Base-by-base conservation (phyloP, 2,329 filamentous ascomycete genomes). In the Claviceps sp. region DNA sequence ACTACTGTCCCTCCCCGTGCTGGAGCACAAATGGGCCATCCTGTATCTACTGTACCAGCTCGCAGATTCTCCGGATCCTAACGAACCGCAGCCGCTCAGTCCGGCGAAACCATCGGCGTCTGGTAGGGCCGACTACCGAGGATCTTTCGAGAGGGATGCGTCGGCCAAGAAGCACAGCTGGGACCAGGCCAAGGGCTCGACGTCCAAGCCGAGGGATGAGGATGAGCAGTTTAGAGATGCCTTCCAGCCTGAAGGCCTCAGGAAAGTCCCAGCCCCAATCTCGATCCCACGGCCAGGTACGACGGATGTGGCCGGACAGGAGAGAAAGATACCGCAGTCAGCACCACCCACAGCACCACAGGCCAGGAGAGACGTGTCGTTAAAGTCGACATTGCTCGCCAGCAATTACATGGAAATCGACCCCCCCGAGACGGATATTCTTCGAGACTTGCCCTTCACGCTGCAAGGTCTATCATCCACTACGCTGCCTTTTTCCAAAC, bases 1-100 rank as follows among this genome's bases (percentile, higher is more conserved):
- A 52, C 78, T 98, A 18, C 75, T 96, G 26, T 86, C 88, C n/a
- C 82, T 96, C 58, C 90, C 90, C 0, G 90, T 97, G 5, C 76
- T 98, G 45, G 86, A 87, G 61, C 86, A 95, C 67, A 98, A 98
- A 77, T 97, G 90, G 89, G 88, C 86, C 3, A 96, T 98, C 58
- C 75, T 98, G 20, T 94, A 94, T 65, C 81, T 98, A 43, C 78
- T 98, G 43, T 86, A 93, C 65, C 83, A 88, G 60, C 78, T 96
- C 47, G 82, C 87, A 55, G 86, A 90, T 62, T 81, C 78, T 3
- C 75, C 77, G 37, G 73, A 80, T 54, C 76, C 77, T 2, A 71
- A 67, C 59, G 74, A 78, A 51, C 76, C 74, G 44, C 65, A 71
- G 11, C 71, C 72, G n/a, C 59, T 74, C 38, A 73, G 65, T 52